A percentile compares a stretch with the other conserved stretches of the same genome.
These are phyloP conservation scores for Ustilago lituana DNA, from an alignment of 1,284 basidiomycete genomes.

Conservation along the genomic window DNA sequence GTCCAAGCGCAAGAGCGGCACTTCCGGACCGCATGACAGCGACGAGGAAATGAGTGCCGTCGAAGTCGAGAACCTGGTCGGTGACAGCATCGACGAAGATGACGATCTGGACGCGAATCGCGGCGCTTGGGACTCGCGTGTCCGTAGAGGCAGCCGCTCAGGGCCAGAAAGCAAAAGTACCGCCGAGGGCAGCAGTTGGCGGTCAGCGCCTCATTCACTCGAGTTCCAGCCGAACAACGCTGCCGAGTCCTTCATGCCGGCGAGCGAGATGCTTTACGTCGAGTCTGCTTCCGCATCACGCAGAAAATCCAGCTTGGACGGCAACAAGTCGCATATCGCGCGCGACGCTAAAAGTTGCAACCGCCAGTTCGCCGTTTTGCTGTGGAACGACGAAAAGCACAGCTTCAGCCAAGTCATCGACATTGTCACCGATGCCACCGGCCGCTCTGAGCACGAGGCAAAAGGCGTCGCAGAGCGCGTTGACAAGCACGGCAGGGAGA, in stretches of 20 bases:
- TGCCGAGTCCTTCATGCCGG: conserved; percentile 7
- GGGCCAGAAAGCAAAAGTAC: conserved; percentile 13
- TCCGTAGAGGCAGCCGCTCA: conserved; percentile 19
- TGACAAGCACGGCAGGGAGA: conserved; percentile 83
- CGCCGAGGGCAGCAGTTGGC: conserved; percentile 22
- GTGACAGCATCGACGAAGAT: conserved; percentile 34
- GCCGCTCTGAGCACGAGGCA: conserved; percentile 68
- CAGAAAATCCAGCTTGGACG: conserved; percentile 16
- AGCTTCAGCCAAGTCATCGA: conserved; percentile 88
- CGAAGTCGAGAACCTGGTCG: conserved; percentile 45
- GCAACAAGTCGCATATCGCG: conserved; percentile 8
- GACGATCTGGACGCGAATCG: conserved; percentile 14
- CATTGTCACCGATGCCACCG: conserved; percentile 67
- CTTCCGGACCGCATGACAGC: conserved; percentile 29
- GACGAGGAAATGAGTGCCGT: conserved; percentile 47
- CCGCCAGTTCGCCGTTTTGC: conserved; percentile 78
- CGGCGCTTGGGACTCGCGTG: conserved; percentile 13
- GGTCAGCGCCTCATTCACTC: conserved; percentile 9
- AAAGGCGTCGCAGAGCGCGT: conserved; percentile 75
- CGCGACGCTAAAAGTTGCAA: conserved; percentile 13
- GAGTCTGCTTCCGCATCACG: conserved; percentile 13
- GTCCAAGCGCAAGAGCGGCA: conserved; percentile 33
- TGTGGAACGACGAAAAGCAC: conserved; percentile 99
- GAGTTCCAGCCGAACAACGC: not conserved
- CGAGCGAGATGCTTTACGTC: conserved; percentile 11